A percentile compares a stretch with the other conserved stretches of the same genome.
Evolutionary conservation across 176 grass and related monocot species (phyloP).

Genomic region (Puya raimondii): DNA sequence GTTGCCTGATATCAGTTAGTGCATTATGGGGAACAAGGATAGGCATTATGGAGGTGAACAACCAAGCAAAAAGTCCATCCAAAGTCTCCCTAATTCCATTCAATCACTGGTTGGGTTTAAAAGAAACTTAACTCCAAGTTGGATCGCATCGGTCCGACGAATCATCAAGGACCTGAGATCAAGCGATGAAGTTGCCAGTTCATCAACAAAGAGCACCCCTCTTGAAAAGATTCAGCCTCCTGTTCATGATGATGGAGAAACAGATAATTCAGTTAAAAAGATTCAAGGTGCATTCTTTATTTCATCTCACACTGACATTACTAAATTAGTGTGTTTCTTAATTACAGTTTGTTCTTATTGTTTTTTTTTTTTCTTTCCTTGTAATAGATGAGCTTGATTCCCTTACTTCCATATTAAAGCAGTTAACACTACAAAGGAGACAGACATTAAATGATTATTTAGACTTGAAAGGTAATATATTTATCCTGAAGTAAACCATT

Average conservation of each 20-base stretch:
- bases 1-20: slow-evolving; percentile 8
- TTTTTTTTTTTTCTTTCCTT: slow-evolving; percentile 5
- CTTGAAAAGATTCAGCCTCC: slow-evolving; percentile 26
- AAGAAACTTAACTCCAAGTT: slow-evolving; percentile 49
- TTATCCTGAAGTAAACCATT: slow-evolving; percentile 15
- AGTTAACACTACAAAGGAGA: slow-evolving; percentile 58
- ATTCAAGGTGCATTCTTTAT: slow-evolving; percentile 54
- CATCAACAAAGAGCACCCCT: slow-evolving; percentile 17
- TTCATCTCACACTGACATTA: slow-evolving; percentile 1
- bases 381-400: slow-evolving; percentile 62
- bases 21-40: slow-evolving; percentile 40
- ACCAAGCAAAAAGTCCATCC: slow-evolving; percentile 34
- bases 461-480: slow-evolving; percentile 82
- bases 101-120: slow-evolving; percentile 56
- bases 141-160: slow-evolving; percentile 62
- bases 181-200: slow-evolving; percentile 18
- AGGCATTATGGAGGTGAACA: slow-evolving; percentile 16
- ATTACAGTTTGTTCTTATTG: slow-evolving; percentile 5
- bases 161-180: slow-evolving; percentile 72
- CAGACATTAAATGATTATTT: slow-evolving; percentile 70
- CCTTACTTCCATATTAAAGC: slow-evolving; percentile 40
- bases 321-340: slow-evolving; percentile 7
- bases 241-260: slow-evolving; percentile 32
- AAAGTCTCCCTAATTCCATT: slow-evolving; percentile 56
- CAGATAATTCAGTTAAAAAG: slow-evolving; percentile 33